Evolutionary conservation across 2,329 filamentous ascomycete species (phyloP).

Genomic region (Madurella fahalii): DNA sequence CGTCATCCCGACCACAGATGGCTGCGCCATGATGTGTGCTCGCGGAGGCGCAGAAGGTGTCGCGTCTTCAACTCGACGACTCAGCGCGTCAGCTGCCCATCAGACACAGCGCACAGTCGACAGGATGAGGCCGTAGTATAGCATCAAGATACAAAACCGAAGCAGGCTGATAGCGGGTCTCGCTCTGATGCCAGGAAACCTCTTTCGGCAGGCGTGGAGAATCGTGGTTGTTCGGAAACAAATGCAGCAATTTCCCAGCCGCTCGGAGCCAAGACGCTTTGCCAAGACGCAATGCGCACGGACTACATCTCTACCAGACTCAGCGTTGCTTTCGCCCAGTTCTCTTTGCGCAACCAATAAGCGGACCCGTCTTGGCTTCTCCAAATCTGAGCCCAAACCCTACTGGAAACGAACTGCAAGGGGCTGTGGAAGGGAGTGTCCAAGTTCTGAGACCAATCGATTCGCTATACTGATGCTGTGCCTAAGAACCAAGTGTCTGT

Average conservation of each 20-base stretch:
- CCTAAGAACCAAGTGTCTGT: neutral
- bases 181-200: too few relatives aligned
- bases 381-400: neutral
- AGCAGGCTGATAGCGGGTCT: neutral
- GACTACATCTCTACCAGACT: neutral
- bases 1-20: constrained; percentile 11
- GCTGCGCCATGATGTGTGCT: constrained; percentile 19
- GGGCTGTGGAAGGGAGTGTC: neutral
- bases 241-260: too few relatives aligned
- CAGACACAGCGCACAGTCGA: neutral
- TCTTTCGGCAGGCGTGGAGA: too few relatives aligned
- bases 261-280: too few relatives aligned
- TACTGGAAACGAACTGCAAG: neutral
- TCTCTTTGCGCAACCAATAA: neutral
- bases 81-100: constrained; percentile 11
- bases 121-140: neutral
- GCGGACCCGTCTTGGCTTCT: neutral
- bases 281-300: neutral
- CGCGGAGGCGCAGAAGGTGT: neutral
- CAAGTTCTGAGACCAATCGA: too few relatives aligned
- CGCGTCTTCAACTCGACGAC: constrained; percentile 6
- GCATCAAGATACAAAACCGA: neutral
- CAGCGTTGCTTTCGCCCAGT: neutral
- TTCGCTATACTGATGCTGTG: too few relatives aligned
- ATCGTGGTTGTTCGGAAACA: too few relatives aligned